Evolutionary conservation across 306 rosid genomes (phyloP), one percentile per base, ranked within the genome.

Genomic region (Medicago truncatula): DNA sequence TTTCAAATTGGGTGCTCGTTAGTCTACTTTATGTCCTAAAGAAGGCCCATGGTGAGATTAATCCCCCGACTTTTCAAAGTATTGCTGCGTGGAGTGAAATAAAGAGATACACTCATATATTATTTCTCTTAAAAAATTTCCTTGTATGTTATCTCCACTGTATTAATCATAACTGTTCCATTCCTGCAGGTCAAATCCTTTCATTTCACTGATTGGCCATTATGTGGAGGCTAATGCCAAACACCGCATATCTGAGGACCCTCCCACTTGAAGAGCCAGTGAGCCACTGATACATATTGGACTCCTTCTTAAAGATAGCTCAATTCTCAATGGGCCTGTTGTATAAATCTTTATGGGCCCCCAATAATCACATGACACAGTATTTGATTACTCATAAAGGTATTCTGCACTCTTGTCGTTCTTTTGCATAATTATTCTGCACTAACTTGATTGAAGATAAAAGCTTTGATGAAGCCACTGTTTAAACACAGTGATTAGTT

Each of bases 271-370:
- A 74, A 82, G 85, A 79, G 72, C 74, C 71, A 65, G 73, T 73
- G 80, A 87, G 82, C 88, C 92, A 88, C 83, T 76, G 73, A 31
- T 76, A 39, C 75, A 80, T 83, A 87, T 75, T 83, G 79, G 87
- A 87, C 77, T n/a, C 85, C 89, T 85, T 78, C 87, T 41, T 54
- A 60, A 34, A 62, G 79, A 82, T 36, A 67, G 80, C 83, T 81
- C 85, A 83, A 84, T 80, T 78, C 83, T 81, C 85, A 83, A 84
- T 80, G 80, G 84, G 76, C 80, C 74, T 80, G 82, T 82, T 57
- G 75, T 83, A 78, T 63, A 74, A 65, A 85, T 82, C 86, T 83
- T 76, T 62, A 76, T 88, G 91, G 92, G 87, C 44, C 88, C 89
- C 89, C 76, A 72, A 58, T 71, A 69, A 87, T 88, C 89, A 76